Evolutionary conservation across 805 yeast genomes (phyloP), one percentile per base, ranked within the genome.

Genomic region (Ogataea nitratoaversa): DNA sequence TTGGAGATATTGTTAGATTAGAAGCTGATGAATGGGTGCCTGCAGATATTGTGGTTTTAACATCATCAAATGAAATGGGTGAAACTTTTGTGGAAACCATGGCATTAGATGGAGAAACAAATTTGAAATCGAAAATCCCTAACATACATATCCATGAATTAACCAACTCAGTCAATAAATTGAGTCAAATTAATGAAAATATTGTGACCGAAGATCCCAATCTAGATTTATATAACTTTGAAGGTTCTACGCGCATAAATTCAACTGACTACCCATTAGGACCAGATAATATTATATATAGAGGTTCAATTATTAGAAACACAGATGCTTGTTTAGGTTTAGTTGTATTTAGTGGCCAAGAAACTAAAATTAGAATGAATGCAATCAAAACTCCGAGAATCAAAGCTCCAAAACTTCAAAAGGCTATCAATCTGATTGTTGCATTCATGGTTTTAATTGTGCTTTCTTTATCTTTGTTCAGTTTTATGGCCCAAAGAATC

Each of bases 81-180:
- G 76, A 72, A 39, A 76, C 86, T 1, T 86, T 78, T 48, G 79
- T 90, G 16, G 99, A 93, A 60, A 93, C 99, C 1, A 89, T 91
- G 91, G 99, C 96, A 1, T 70, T 93, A 36, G 99, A 93, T 63
- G 99, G 99, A 37, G 99, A 93, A 62, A 93, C 98, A 0, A 91
- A 89, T 57, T 68, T 93, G 45, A 93, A 93, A 60, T 72, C 85
- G 7, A 80, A 78, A 51, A 65, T 67, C 16, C 85, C 96, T 0
- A 84, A 82, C 46, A 68, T 73, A 2, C 85, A 80, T 44, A 50
- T 91, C 2, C 71, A 80, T 30, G 72, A 74, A 13, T 47, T 62
- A 9, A 68, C 82, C 32, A 65, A 71, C 18, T 65, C 71, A 3
- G 82, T 78, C 0, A 59, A 70, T 2, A 75, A 74, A 0, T 57